A percentile compares a stretch with the other conserved stretches of the same genome.
Conservation (phyloP, 495 filamentous ascomycete species). For the Lindgomyces ingoldianus region DNA sequence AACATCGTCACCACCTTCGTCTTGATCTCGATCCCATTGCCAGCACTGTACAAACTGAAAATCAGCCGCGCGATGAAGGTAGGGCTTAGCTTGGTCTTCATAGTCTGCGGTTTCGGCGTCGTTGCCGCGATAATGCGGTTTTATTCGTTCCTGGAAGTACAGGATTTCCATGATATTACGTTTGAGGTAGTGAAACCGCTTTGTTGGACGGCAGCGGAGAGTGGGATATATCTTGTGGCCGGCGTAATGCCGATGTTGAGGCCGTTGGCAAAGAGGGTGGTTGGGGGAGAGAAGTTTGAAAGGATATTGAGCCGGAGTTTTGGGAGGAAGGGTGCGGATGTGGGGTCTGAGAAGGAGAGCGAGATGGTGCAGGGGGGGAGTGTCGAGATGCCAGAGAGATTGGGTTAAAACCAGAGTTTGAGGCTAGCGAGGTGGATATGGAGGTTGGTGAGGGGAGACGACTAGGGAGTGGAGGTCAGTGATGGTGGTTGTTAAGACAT, state of each 20-base stretch:
- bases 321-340: too few species aligned
- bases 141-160: slow-evolving; percentile 6
- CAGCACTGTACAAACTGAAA: slow-evolving; percentile 12
- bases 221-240: slow-evolving; percentile 22
- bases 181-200: slow-evolving; percentile 12
- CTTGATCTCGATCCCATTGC: slow-evolving; percentile 16
- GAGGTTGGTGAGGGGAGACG: too few species aligned
- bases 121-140: slow-evolving; percentile 24
- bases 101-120: slow-evolving; percentile 7
- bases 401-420: too few species aligned
- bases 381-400: too few species aligned
- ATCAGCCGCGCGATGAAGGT: slow-evolving; percentile 4
- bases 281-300: slow-evolving; percentile 7
- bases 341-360: too few species aligned
- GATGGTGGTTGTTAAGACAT: too few species aligned
- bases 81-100: slow-evolving; percentile 8
- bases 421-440: too few species aligned
- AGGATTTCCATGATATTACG: slow-evolving; percentile 20
- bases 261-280: slow-evolving; percentile 16
- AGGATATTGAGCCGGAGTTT: slow-evolving; percentile 11
- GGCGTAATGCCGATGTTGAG: slow-evolving; percentile 22
- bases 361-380: too few species aligned
- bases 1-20: slow-evolving; percentile 21
- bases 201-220: slow-evolving; percentile 26
- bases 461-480: too few species aligned